Base-by-base conservation (phyloP, 768 basidiomycete species). In the Ephemerocybe angulata region DNA sequence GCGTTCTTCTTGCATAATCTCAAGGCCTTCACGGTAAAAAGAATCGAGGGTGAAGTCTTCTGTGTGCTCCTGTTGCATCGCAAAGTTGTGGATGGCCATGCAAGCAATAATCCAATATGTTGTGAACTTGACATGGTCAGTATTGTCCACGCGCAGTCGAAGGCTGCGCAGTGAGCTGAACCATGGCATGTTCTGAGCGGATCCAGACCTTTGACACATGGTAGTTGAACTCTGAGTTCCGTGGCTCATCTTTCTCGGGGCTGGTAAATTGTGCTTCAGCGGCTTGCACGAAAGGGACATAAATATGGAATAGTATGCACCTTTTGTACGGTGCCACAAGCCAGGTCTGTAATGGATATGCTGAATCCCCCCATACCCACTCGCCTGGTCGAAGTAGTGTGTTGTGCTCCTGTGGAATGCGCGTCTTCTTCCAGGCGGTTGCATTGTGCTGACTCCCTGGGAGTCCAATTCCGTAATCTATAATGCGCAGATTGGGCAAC, bases 281-380 rank as follows among this genome's bases (percentile, higher is more conserved):
- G 27, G 11, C 8, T 24, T 6, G 43, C 22, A 27, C 22, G 19
- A 42, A 8, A 46, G 21, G 22, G 43, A 46, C 19, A 42, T 8
- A 42, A 19, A 42, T 21, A 15, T 17, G 17, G 17, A 42, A 19
- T 42, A 7, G 10, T 11, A 42, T 19, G 21, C 19, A 42, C 60
- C 57, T 40, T 43, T 61, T 61, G 30, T 62, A 62, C 31, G 61
- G 59, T 7, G 59, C 50, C 31, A 55, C 53, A 53, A 53, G 60
- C 59, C 59, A 60, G 27, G 31, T 19, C 29, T 35, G 48, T 3
- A 55, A 58, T 4, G 72, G 67, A 59, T 75, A 75, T 11, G 73
- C 70, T 15, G 73, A 72, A 59, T 75, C 73, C 17, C 64, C 71
- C 71, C 72, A 74, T 21, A 73, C 60, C 27, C 51, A 73, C 40